Conservation (phyloP, 2,329 filamentous ascomycete genomes). For the Penicillium sp. region DNA sequence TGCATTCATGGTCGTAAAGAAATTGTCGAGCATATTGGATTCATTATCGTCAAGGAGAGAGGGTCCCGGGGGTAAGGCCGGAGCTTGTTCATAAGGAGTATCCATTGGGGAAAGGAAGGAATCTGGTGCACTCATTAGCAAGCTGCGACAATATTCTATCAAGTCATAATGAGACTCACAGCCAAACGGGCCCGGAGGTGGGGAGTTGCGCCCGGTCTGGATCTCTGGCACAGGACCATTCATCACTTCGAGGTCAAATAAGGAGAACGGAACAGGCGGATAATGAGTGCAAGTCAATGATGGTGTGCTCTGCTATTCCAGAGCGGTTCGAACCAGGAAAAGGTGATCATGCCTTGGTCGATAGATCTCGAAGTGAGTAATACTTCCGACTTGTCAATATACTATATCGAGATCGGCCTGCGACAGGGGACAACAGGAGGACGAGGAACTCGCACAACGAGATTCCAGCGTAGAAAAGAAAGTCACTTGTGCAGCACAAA, state of each 20-base stretch:
- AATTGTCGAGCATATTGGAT: conserved; percentile 56
- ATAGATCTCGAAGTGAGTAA: not conserved
- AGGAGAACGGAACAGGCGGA: not conserved
- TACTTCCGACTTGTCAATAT: not conserved
- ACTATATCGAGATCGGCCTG: not conserved
- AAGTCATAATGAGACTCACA: conserved; percentile 53
- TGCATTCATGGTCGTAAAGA: conserved; percentile 45
- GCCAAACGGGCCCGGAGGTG: conserved; percentile 63
- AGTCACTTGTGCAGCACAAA: not conserved
- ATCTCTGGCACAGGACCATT: conserved; percentile 33
- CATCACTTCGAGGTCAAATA: conserved; percentile 23
- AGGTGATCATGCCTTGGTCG: conserved; percentile 31
- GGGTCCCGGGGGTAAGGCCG: conserved; percentile 64
- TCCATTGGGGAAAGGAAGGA: conserved; percentile 36
- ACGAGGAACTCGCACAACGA: not conserved
- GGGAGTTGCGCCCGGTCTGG: conserved; percentile 47
- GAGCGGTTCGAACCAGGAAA: conserved; percentile 22
- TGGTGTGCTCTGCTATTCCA: conserved; percentile 23
- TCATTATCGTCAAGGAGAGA: conserved; percentile 63
- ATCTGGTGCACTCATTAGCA: conserved; percentile 22
- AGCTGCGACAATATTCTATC: not conserved
- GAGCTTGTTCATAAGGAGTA: conserved; percentile 50
- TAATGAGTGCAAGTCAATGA: conserved; percentile 6
- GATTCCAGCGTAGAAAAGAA: conserved; percentile 5
- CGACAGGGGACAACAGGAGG: not conserved